These are phyloP conservation scores for Penicillium brasilianum DNA, from an alignment of 2,329 filamentous ascomycete species.

Conservation along the genomic window DNA sequence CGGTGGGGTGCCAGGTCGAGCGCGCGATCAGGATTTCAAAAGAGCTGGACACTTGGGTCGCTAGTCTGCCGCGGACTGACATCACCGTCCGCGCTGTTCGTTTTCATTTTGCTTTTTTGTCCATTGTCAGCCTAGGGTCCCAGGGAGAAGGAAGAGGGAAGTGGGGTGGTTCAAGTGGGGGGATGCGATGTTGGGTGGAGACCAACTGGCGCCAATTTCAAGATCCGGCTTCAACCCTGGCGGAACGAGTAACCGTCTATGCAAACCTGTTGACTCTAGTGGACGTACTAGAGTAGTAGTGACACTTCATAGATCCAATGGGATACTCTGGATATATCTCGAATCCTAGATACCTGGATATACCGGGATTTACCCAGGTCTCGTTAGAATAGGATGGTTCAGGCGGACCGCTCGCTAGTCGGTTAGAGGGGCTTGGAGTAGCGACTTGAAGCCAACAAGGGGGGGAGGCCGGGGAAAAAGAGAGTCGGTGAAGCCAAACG, in stretches of 20 bases:
- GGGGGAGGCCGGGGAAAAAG: conserved; percentile 4
- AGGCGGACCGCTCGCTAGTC: conserved; percentile 10
- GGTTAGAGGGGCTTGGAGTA: not conserved
- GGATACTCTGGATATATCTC: conserved; percentile 11
- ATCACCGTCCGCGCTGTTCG: conserved; percentile 16
- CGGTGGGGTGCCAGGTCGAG: not conserved
- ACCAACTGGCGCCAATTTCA: not conserved
- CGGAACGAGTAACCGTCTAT: not conserved
- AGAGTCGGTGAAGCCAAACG: conserved; percentile 24
- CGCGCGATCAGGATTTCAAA: not conserved
- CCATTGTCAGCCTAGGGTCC: not conserved
- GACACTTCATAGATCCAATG: conserved; percentile 18
- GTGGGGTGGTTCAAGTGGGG: not conserved
- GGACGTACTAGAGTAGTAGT: not conserved
- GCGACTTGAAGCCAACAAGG: conserved; percentile 17
- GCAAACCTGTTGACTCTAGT: not conserved
- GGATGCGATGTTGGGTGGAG: conserved; percentile 1
- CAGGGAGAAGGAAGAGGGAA: not conserved
- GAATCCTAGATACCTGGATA: conserved; percentile 4
- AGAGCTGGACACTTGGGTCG: not conserved
- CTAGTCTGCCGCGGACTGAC: conserved; percentile 16
- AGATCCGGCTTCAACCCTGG: not conserved
- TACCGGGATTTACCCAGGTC: conserved; percentile 7
- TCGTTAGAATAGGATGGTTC: conserved; percentile 6
- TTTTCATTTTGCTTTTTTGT: not conserved